Evolutionary conservation across 371 early-diverging fungal species (phyloP).

Genomic region (Mortierella sp.): DNA sequence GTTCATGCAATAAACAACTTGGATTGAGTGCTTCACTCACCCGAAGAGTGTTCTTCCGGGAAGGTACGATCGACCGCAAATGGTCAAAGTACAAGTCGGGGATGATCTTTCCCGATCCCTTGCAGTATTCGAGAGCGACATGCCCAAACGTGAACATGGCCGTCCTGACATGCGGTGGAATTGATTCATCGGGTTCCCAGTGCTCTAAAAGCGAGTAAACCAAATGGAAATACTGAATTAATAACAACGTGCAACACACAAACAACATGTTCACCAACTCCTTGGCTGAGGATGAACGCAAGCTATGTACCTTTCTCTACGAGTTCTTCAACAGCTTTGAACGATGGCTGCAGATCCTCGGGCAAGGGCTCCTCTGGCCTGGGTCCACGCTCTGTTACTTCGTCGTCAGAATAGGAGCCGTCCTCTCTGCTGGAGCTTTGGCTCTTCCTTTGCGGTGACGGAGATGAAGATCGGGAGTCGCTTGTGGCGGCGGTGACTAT

Average conservation of each 20-base stretch:
- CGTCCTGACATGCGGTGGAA: slow-evolving; percentile 62
- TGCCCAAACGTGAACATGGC: slow-evolving; percentile 61
- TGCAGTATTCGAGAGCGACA: neutral
- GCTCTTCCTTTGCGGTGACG: neutral
- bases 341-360: slow-evolving; percentile 25
- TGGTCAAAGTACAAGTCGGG: slow-evolving; percentile 62
- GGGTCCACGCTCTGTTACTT: slow-evolving; percentile 3
- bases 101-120: slow-evolving; percentile 36
- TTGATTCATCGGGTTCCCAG: slow-evolving; percentile 61
- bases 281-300: no score
- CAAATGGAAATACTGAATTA: neutral
- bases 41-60: slow-evolving; percentile 64
- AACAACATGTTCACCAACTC: no score
- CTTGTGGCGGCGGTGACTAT: neutral
- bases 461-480: neutral
- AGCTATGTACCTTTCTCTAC: slow-evolving; percentile 34
- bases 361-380: slow-evolving; percentile 34
- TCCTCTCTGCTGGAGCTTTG: neutral
- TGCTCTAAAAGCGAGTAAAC: slow-evolving; percentile 25
- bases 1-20: neutral
- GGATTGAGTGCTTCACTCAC: slow-evolving; percentile 35
- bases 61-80: slow-evolving; percentile 66
- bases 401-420: neutral
- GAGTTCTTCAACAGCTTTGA: slow-evolving; percentile 32
- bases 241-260: neutral